Conservation (phyloP, 148 eudicot genomes). For the Amaranthus palmeri region DNA sequence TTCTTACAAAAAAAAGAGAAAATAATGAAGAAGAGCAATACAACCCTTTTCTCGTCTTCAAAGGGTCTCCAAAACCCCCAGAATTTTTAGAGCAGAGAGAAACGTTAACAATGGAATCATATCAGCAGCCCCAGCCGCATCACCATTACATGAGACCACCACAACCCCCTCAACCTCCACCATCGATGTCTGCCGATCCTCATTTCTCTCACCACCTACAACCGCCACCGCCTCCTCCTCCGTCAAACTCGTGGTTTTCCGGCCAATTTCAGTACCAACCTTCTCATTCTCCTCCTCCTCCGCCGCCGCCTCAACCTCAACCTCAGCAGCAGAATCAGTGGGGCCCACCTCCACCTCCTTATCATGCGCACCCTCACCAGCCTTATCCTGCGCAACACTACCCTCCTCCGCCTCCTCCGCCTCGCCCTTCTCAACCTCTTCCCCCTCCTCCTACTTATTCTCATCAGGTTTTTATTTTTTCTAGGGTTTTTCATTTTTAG, state of each 20-base stretch:
- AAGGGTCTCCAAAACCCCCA: no score
- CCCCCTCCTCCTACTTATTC: constrained; percentile 29
- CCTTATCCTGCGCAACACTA: constrained; percentile 35
- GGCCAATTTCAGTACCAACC: constrained; percentile 49
- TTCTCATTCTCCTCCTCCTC: constrained; percentile 32
- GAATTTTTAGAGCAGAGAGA: no score
- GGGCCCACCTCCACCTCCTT: constrained; percentile 39
- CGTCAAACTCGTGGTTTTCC: constrained; percentile 40
- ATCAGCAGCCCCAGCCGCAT: constrained; percentile 29
- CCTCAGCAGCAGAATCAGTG: constrained; percentile 31
- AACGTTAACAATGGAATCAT: constrained; percentile 38
- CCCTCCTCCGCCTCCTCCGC: constrained; percentile 31
- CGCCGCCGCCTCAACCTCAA: constrained; percentile 33
- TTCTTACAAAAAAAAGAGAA: no score
- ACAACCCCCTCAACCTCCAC: constrained; percentile 37
- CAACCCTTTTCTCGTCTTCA: no score
- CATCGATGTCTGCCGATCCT: constrained; percentile 39
- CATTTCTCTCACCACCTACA: constrained; percentile 32
- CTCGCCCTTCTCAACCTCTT: constrained; percentile 7
- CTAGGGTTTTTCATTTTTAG: constrained; percentile 1
- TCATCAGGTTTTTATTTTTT: constrained; percentile 29
- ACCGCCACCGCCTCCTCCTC: constrained; percentile 27
- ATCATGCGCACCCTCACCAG: constrained; percentile 31
- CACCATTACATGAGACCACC: constrained; percentile 40
- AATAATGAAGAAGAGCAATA: no score